Conservation (phyloP, 2,329 filamentous ascomycete genomes). For the Botrytis deweyae region DNA sequence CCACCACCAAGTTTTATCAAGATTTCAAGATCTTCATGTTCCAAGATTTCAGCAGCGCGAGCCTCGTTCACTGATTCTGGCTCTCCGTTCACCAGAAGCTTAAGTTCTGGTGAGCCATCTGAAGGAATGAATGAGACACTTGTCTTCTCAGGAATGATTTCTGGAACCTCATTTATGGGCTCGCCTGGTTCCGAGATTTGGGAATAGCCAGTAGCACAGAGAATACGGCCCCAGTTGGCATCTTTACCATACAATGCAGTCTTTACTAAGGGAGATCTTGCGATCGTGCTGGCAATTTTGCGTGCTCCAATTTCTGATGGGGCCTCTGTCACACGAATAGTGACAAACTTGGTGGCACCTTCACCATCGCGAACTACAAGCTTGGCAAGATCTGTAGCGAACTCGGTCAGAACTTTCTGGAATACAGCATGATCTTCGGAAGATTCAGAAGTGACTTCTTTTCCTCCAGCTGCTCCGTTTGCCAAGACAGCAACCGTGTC, state of each 20-base stretch:
- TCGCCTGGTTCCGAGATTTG: conserved; percentile 59
- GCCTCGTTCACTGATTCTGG: conserved; percentile 76
- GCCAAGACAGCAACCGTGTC: conserved; percentile 94
- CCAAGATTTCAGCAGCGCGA: conserved; percentile 73
- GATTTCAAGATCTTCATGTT: conserved; percentile 77
- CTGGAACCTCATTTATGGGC: conserved; percentile 57
- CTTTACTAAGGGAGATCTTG: conserved; percentile 90
- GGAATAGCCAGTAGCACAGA: conserved; percentile 89
- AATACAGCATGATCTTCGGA: conserved; percentile 70
- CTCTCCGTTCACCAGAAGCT: conserved; percentile 75
- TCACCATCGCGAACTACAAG: conserved; percentile 95
- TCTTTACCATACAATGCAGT: conserved; percentile 96
- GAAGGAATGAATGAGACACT: conserved; percentile 76
- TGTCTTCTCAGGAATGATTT: conserved; percentile 67
- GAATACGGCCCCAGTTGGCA: conserved; percentile 96
- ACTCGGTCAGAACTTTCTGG: conserved; percentile 67
- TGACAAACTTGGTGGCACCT: conserved; percentile 97
- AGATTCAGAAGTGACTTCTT: conserved; percentile 54
- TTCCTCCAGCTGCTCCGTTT: conserved; percentile 84
- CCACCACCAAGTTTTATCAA: conserved; percentile 70
- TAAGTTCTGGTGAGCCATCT: conserved; percentile 74
- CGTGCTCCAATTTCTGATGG: conserved; percentile 68
- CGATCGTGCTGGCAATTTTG: conserved; percentile 82
- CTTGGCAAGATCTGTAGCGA: conserved; percentile 82
- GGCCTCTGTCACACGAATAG: conserved; percentile 77